A percentile compares a stretch with the other conserved stretches of the same genome.
phyloP scores from a whole-genome alignment of 2,329 filamentous ascomycete species.

The Cercospora sesami region DNA sequence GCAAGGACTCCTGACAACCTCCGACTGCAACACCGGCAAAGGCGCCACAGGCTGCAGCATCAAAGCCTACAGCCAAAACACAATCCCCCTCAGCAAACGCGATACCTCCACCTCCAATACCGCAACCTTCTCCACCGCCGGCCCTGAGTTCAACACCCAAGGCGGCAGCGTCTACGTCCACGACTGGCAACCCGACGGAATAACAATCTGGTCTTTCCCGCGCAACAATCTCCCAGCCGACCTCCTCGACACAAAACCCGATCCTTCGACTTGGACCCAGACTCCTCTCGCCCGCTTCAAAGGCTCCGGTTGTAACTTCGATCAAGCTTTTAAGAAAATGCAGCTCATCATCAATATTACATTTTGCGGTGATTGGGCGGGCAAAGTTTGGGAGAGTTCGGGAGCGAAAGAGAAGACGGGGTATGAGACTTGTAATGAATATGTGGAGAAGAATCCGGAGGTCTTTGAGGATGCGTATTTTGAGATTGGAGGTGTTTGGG shows the following conservation, averaged over 20 bases:
- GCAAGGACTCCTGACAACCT: constrained; percentile 26
- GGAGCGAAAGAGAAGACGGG: constrained; percentile 58
- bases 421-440: constrained; percentile 68
- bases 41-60: constrained; percentile 51
- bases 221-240: constrained; percentile 66
- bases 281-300: constrained; percentile 67
- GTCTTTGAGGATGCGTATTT: constrained; percentile 75
- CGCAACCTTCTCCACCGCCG: constrained; percentile 40
- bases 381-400: constrained; percentile 62
- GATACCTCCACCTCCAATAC: neutral
- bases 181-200: constrained; percentile 67
- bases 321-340: constrained; percentile 67
- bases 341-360: constrained; percentile 79
- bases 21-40: constrained; percentile 38
- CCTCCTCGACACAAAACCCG: constrained; percentile 59
- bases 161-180: constrained; percentile 51
- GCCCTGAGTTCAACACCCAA: constrained; percentile 54
- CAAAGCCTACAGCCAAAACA: constrained; percentile 52
- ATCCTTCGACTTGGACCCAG: constrained; percentile 66
- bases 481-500: constrained; percentile 69
- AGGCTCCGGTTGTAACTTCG: constrained; percentile 67
- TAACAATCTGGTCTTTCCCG: constrained; percentile 81
- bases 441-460: constrained; percentile 67
- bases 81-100: constrained; percentile 34
- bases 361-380: constrained; percentile 88